Evolutionary conservation across 306 rosid genomes (phyloP).

Genomic region (Hippophae gyantsensis): DNA sequence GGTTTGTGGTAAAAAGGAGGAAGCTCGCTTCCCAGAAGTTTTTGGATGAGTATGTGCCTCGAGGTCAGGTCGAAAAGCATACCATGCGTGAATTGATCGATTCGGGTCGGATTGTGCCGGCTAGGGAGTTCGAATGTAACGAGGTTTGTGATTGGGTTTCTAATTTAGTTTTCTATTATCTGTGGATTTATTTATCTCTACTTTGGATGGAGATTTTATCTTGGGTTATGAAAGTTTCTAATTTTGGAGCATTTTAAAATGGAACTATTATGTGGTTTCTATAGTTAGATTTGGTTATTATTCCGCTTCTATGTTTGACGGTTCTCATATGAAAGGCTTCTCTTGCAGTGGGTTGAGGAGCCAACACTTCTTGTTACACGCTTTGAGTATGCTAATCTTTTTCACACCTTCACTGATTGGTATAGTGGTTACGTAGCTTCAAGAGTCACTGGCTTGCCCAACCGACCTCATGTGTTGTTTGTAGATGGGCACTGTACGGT

Average conservation of each 20-base stretch:
- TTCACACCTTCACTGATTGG: conserved; percentile 94
- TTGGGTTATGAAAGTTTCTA: not conserved
- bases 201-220: not conserved
- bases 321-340: conserved; percentile 28
- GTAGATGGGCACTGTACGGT: conserved; percentile 93
- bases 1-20: conserved; percentile 8
- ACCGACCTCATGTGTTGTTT: conserved; percentile 75
- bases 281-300: not conserved
- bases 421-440: conserved; percentile 89
- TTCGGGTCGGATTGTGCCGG: conserved; percentile 41
- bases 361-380: conserved; percentile 90
- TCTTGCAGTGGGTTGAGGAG: conserved; percentile 93
- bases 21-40: conserved; percentile 28
- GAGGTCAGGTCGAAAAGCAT: conserved; percentile 43
- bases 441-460: conserved; percentile 69
- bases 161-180: conserved; percentile 3
- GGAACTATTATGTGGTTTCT: not conserved
- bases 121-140: conserved; percentile 46
- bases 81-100: conserved; percentile 62
- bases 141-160: conserved; percentile 39
- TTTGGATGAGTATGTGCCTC: conserved; percentile 43
- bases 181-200: not conserved
- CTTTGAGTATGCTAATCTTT: conserved; percentile 90
- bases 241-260: not conserved
- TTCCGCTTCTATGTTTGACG: conserved; percentile 12